Evolutionary conservation across 2,329 filamentous ascomycete species (phyloP).

Genomic region (Aphanocladium album): DNA sequence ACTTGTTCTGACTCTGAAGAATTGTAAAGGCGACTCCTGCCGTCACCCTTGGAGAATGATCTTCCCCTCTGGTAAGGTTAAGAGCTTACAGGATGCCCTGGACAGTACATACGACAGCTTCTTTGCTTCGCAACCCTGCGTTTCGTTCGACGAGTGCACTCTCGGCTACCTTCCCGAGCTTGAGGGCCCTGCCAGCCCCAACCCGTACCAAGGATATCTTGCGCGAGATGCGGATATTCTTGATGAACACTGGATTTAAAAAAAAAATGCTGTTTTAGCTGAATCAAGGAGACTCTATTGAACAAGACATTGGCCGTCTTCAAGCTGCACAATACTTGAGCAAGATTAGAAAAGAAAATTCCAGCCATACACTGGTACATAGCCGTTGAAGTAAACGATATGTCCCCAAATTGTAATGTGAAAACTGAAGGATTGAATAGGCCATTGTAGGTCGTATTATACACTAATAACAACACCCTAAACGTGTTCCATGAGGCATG

Average conservation of each 20-base stretch:
- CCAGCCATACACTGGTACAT: background rate
- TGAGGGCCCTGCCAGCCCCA: constrained; percentile 43
- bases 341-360: too few relatives aligned
- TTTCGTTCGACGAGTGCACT: constrained; percentile 48
- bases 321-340: background rate
- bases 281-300: background rate
- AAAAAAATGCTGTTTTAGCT: background rate
- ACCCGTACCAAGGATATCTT: background rate
- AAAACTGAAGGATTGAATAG: background rate
- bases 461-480: background rate
- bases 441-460: background rate
- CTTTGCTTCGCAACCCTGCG: constrained; percentile 43
- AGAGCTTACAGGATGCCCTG: constrained; percentile 46
- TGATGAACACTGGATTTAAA: constrained; percentile 9
- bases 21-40: constrained; percentile 49
- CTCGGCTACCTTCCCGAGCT: constrained; percentile 48
- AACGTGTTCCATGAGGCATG: background rate
- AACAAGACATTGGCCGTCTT: background rate
- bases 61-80: constrained; percentile 48
- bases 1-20: constrained; percentile 55
- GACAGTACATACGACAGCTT: constrained; percentile 43
- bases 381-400: background rate
- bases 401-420: background rate
- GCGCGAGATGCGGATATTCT: background rate
- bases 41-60: constrained; percentile 50